Evolutionary conservation across 768 basidiomycete genomes (phyloP), one percentile per base, ranked within the genome.

Genomic region (Naganishia onofrii): DNA sequence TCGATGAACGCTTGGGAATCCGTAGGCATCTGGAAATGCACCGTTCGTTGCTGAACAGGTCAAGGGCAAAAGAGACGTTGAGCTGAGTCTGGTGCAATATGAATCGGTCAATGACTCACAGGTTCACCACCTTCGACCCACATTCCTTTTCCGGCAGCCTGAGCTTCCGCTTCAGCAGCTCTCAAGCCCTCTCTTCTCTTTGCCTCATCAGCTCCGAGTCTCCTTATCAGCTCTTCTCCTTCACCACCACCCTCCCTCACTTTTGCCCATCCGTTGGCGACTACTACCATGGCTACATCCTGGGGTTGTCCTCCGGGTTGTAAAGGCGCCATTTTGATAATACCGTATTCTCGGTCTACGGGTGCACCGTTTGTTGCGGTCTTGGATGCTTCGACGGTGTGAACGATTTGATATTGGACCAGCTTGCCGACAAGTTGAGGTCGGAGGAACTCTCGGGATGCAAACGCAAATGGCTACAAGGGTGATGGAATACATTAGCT

Each of bases 261-360:
- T 82, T 91, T 94, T 13, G 87, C 92, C 93, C 93, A 97, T n/a
- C 95, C 96, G 71, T 86, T 87, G 76, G 85, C 87, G 48, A 98
- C 84, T n/a, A 95, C 72, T 13, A 79, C 55, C 53, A 70, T 60
- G 19, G 79, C 77, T 15, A 82, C 73, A 58, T 82, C 80, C 36
- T 77, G 79, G 53, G 81, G 77, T 7, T 78, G 75, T 66, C 75
- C 77, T 36, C 80, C 80, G 32, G 78, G 77, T 56, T 73, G 76
- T 38, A 75, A 70, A 38, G 80, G 80, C 15, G 80, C 80, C 31
- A 78, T 76, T 53, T 74, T 68, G 48, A 81, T 58, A 28, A 72
- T 73, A n/a, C 76, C 80, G 69, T 79, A 81, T 71, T 81, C 80
- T 8, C 78, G 72, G 48, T 81, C 72, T 23, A 70, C 56, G 46